Percentiles rank a stretch among this genome's conserved stretches.
These are phyloP conservation scores for Ceriops decandra DNA, from an alignment of 345 rosid genomes.

Conservation along the genomic window DNA sequence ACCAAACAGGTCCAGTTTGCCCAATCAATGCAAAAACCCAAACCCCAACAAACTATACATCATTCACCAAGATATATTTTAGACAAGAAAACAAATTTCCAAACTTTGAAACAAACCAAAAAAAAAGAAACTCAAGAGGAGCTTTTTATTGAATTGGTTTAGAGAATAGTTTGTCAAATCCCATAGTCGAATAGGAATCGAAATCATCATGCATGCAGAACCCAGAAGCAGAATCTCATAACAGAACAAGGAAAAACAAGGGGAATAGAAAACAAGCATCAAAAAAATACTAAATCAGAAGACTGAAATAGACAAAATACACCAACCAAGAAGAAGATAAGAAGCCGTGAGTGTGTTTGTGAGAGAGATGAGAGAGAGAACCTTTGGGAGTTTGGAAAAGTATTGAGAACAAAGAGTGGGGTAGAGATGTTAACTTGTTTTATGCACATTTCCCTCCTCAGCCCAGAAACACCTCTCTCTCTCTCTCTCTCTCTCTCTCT, in stretches of 20 bases:
- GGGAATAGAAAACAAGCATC: neutral
- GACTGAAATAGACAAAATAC: neutral
- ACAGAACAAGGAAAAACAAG: neutral
- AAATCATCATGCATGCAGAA: conserved; percentile 25
- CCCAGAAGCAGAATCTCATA: conserved; percentile 13
- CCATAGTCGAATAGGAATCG: neutral
- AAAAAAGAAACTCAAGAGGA: neutral
- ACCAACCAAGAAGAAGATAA: neutral
- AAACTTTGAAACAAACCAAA: too few species aligned
- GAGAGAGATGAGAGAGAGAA: conserved; percentile 1
- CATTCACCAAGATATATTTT: neutral
- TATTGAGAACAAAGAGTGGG: conserved; percentile 15
- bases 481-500: neutral
- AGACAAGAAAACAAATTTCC: neutral
- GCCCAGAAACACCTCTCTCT: neutral
- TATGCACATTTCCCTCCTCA: conserved; percentile 17
- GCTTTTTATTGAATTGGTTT: neutral
- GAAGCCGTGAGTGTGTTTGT: neutral
- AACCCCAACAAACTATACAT: neutral
- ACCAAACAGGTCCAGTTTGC: too few species aligned
- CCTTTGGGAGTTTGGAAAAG: conserved; percentile 19
- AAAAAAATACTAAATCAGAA: neutral
- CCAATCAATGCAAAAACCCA: conserved; percentile 6
- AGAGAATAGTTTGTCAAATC: neutral
- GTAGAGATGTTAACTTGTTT: conserved; percentile 15